These are phyloP conservation scores for Gonapodya prolifera DNA, from an alignment of 192 early-diverging fungal genomes.

Conservation along the genomic window DNA sequence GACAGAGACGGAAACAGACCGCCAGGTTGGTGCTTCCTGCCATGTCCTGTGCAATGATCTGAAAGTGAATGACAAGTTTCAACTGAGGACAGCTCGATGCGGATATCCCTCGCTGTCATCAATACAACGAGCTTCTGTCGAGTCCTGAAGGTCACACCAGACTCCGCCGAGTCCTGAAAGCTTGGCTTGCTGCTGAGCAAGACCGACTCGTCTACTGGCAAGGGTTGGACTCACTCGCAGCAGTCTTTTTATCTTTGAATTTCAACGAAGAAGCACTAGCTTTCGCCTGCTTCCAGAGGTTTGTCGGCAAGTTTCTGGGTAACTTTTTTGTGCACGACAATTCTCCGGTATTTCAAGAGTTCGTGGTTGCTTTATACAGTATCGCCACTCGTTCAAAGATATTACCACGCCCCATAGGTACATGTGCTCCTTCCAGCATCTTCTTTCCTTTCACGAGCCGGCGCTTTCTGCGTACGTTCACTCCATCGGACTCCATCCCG, in stretches of 20 bases:
- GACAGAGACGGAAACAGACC: constrained; percentile 34
- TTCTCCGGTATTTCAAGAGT: constrained; percentile 52
- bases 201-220: constrained; percentile 66
- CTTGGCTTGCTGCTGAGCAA: constrained; percentile 41
- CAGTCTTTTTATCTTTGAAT: constrained; percentile 60
- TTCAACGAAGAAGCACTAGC: constrained; percentile 64
- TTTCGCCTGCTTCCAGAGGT: constrained; percentile 48
- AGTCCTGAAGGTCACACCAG: constrained; percentile 48
- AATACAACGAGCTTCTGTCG: constrained; percentile 49
- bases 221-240: constrained; percentile 65
- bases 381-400: neutral
- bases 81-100: constrained; percentile 15
- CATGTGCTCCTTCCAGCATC: constrained; percentile 46
- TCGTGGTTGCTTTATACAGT: constrained; percentile 5
- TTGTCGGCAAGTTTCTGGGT: constrained; percentile 49
- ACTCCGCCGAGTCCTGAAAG: constrained; percentile 42
- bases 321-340: constrained; percentile 68
- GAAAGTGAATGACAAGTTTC: neutral
- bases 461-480: constrained; percentile 50
- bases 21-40: constrained; percentile 17
- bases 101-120: constrained; percentile 57
- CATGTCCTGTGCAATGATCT: neutral
- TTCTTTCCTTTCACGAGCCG: constrained; percentile 61
- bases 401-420: constrained; percentile 4
- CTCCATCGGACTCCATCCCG: constrained; percentile 46